These are phyloP conservation scores for Yueomyces sp. DNA, from an alignment of 805 yeast species.

Conservation along the genomic window DNA sequence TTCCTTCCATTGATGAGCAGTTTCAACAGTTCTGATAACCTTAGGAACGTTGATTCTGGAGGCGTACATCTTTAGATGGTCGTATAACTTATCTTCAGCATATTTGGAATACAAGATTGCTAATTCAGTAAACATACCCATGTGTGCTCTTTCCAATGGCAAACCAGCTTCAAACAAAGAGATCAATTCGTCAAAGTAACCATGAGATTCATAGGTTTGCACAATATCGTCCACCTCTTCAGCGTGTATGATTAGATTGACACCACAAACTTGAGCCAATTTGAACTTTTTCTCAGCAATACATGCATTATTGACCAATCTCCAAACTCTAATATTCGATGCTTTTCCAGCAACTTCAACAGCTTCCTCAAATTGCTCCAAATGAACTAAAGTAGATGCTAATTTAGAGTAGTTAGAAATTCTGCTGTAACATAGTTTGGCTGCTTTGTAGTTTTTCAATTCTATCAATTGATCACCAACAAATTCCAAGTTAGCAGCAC, in stretches of 20 bases:
- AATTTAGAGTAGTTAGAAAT: conserved; percentile 90
- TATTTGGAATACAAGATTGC: conserved; percentile 86
- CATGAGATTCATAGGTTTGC: conserved; percentile 71
- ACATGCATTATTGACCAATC: conserved; percentile 94
- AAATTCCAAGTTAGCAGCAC: conserved; percentile 82
- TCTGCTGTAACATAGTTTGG: conserved; percentile 72
- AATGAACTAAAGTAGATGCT: conserved; percentile 90
- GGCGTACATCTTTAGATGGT: conserved; percentile 95
- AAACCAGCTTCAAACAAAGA: conserved; percentile 91
- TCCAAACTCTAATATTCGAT: conserved; percentile 87
- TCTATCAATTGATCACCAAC: conserved; percentile 88
- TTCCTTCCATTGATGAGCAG: conserved; percentile 92
- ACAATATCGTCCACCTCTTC: conserved; percentile 91
- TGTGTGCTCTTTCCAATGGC: conserved; percentile 95
- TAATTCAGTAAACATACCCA: conserved; percentile 98
- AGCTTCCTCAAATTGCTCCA: conserved; percentile 88
- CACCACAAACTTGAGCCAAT: conserved; percentile 96
- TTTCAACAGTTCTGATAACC: conserved; percentile 86
- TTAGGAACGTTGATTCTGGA: conserved; percentile 96
- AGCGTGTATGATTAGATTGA: conserved; percentile 92
- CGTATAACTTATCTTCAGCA: conserved; percentile 82
- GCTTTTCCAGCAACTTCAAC: conserved; percentile 99
- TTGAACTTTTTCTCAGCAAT: conserved; percentile 89
- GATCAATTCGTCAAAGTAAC: conserved; percentile 84
- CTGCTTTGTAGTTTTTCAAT: conserved; percentile 77